Conservation (phyloP, 2,329 filamentous ascomycete species). For the Diaporthe vaccinii region DNA sequence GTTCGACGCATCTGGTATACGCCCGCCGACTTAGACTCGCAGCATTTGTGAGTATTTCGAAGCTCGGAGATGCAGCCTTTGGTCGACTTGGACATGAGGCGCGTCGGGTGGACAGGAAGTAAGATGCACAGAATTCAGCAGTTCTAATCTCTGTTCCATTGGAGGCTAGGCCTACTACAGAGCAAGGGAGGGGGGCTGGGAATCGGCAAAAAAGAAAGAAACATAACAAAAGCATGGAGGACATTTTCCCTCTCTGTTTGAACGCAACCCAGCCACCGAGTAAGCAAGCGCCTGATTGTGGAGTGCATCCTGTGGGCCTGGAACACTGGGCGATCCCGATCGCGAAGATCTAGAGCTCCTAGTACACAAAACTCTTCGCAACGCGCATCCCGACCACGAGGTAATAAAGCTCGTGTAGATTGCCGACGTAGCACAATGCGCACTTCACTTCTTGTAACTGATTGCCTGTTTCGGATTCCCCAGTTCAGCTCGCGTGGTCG, state of each 20-base stretch:
- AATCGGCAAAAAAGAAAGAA: background rate
- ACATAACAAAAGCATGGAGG: background rate
- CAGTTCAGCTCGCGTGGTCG: constrained; percentile 26
- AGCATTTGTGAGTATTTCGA: too few relatives aligned
- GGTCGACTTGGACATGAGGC: background rate
- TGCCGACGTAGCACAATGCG: constrained; percentile 16
- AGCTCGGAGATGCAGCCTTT: background rate
- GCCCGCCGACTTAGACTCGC: too few relatives aligned
- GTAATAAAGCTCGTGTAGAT: constrained; percentile 8
- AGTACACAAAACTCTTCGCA: background rate
- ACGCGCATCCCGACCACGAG: background rate
- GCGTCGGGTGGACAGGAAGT: background rate
- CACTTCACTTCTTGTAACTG: background rate
- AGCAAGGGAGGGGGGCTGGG: background rate
- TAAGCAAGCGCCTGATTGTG: background rate
- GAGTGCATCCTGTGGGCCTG: background rate
- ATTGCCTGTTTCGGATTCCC: constrained; percentile 16
- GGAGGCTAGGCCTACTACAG: background rate
- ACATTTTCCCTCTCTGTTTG: too few relatives aligned
- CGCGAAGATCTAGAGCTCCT: background rate
- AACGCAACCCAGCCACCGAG: background rate
- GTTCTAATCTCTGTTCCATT: background rate
- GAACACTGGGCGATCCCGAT: background rate
- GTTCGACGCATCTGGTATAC: too few relatives aligned
- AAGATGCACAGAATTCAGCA: background rate